Evolutionary conservation across 371 early-diverging fungal species (phyloP).

Genomic region (Haplosporangium sp.): DNA sequence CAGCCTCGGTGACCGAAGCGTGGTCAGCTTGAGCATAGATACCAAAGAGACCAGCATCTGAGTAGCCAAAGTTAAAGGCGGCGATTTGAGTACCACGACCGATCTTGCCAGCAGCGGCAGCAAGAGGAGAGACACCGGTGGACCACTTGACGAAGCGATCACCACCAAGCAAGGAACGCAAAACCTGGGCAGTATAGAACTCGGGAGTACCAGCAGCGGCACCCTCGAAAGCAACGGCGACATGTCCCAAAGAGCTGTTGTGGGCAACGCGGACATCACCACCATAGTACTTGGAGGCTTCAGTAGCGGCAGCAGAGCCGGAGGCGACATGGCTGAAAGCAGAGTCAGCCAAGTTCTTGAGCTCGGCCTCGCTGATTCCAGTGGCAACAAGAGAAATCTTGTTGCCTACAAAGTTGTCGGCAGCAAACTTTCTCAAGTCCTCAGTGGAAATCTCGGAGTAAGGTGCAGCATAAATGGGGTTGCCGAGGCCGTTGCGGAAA

Average conservation of each 20-base stretch:
- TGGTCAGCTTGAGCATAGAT: constrained; percentile 78
- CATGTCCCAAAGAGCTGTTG: constrained; percentile 62
- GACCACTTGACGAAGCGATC: constrained; percentile 82
- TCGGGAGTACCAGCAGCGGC: constrained; percentile 77
- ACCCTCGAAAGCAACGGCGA: constrained; percentile 86
- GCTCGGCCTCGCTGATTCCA: constrained; percentile 81
- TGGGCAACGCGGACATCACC: constrained; percentile 82
- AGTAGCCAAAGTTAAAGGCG: constrained; percentile 90
- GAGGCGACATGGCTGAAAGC: constrained; percentile 64
- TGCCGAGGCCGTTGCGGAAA: constrained; percentile 95
- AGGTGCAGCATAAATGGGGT: constrained; percentile 87
- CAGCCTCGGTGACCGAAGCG: constrained; percentile 68
- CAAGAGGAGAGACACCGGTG: constrained; percentile 77
- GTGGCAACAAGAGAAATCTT: constrained; percentile 89
- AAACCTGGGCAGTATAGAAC: constrained; percentile 79
- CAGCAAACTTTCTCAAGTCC: constrained; percentile 80
- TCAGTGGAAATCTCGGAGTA: constrained; percentile 68
- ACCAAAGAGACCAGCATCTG: constrained; percentile 95
- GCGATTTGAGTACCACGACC: constrained; percentile 66
- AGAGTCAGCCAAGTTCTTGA: constrained; percentile 60
- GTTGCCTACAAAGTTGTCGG: constrained; percentile 74
- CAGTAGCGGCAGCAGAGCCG: constrained; percentile 60
- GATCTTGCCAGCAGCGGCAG: constrained; percentile 72
- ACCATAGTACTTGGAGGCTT: constrained; percentile 81
- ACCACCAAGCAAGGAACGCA: constrained; percentile 87